These are phyloP conservation scores for Abelmoschus esculentus DNA, from an alignment of 345 rosid genomes.

Conservation along the genomic window DNA sequence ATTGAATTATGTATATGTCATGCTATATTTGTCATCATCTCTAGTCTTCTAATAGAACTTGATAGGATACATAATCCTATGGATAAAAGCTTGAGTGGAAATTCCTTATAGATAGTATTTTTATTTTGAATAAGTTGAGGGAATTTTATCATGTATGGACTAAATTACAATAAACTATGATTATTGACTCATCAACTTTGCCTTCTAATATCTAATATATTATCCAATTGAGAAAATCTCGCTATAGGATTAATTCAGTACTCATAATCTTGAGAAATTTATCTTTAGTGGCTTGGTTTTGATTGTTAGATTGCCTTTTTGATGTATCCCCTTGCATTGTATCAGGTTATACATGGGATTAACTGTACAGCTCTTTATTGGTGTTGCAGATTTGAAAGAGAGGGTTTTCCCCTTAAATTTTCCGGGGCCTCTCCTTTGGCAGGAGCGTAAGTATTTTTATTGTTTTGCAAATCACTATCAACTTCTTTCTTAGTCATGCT, in stretches of 20 bases:
- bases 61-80: not conserved
- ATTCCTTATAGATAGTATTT: too few relatives aligned
- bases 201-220: not conserved
- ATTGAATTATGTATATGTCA: not conserved
- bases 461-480: not conserved
- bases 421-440: conserved; percentile 68
- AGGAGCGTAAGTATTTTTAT: conserved; percentile 58
- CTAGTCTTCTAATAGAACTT: not conserved
- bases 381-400: conserved; percentile 67
- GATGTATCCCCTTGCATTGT: not conserved
- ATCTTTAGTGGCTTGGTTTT: not conserved
- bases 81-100: not conserved
- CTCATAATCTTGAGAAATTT: not conserved
- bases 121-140: not conserved
- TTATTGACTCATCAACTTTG: too few relatives aligned
- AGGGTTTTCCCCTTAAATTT: conserved; percentile 67
- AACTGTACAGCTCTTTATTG: not conserved
- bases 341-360: not conserved
- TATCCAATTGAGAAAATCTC: not conserved
- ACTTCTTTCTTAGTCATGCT: not conserved
- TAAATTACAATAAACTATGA: not conserved
- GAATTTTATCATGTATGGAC: not conserved
- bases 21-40: not conserved
- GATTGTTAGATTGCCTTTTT: not conserved
- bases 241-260: not conserved